Conservation (phyloP, 1,284 basidiomycete genomes). For the Naganishia albida region DNA sequence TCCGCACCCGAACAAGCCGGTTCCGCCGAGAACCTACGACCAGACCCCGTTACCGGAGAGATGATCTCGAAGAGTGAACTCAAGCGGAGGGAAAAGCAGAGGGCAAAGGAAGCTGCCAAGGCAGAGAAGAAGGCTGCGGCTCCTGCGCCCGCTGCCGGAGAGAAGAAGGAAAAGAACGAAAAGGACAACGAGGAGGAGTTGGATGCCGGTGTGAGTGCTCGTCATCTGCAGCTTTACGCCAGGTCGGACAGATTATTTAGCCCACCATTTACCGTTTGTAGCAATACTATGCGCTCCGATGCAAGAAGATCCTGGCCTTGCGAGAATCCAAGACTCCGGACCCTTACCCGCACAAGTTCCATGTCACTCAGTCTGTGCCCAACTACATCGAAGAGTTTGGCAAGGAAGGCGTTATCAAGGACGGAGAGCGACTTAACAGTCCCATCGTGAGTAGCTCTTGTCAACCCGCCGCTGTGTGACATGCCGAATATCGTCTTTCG, state of each 20-base stretch:
- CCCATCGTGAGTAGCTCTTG: conserved; percentile 48
- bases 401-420: conserved; percentile 65
- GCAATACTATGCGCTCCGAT: conserved; percentile 97
- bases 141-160: conserved; percentile 33
- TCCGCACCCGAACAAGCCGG: conserved; percentile 44
- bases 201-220: conserved; percentile 69
- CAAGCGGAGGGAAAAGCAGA: conserved; percentile 83
- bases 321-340: conserved; percentile 82
- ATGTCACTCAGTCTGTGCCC: conserved; percentile 78
- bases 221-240: not conserved
- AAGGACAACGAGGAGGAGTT: conserved; percentile 69
- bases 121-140: conserved; percentile 58
- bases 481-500: not conserved
- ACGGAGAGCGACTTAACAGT: conserved; percentile 41
- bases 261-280: conserved; percentile 48
- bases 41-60: conserved; percentile 86
- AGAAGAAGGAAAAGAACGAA: conserved; percentile 42
- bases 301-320: conserved; percentile 81
- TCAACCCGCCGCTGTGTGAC: not conserved
- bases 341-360: conserved; percentile 99
- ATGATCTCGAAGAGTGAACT: conserved; percentile 96
- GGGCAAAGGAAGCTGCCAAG: conserved; percentile 81
- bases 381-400: conserved; percentile 78
- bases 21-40: conserved; percentile 48
- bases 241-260: conserved; percentile 1